phyloP scores from a whole-genome alignment of 106 monocot genomes.

The Amphibolis antarctica region DNA sequence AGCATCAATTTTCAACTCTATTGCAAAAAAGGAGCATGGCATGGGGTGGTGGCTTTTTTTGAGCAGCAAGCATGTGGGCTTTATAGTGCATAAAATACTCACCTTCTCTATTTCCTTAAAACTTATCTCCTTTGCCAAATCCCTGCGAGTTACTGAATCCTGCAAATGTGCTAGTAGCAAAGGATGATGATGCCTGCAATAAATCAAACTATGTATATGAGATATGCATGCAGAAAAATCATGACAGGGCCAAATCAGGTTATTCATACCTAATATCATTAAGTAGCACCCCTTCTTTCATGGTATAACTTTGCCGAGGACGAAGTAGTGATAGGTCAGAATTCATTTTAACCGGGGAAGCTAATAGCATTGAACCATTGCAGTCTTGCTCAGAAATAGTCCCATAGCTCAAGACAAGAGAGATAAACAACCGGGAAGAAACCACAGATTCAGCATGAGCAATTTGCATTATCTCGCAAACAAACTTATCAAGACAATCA shows the following conservation, averaged over 20 bases:
- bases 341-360: slow-evolving; percentile 22
- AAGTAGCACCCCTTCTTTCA: slow-evolving; percentile 54
- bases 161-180: slow-evolving; percentile 85
- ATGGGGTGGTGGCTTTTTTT: too few relatives aligned
- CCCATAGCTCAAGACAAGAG: slow-evolving; percentile 66
- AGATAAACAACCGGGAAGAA: slow-evolving; percentile 61
- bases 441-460: slow-evolving; percentile 39
- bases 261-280: slow-evolving; percentile 47
- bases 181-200: slow-evolving; percentile 68
- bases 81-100: background rate
- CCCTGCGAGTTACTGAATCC: slow-evolving; percentile 66
- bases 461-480: slow-evolving; percentile 40
- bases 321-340: slow-evolving; percentile 75
- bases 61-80: too few relatives aligned
- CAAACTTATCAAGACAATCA: slow-evolving; percentile 51
- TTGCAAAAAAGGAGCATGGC: too few relatives aligned
- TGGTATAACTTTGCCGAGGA: slow-evolving; percentile 76
- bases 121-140: slow-evolving; percentile 31
- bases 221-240: background rate
- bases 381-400: slow-evolving; percentile 19
- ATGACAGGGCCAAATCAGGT: background rate
- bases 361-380: slow-evolving; percentile 15
- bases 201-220: background rate
- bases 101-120: slow-evolving; percentile 80
- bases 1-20: too few relatives aligned